Percentiles rank a stretch among this genome's conserved stretches.
Evolutionary conservation across 352 stramenopile genomes (phyloP).

Genomic region (Globisporangium echinulatum): DNA sequence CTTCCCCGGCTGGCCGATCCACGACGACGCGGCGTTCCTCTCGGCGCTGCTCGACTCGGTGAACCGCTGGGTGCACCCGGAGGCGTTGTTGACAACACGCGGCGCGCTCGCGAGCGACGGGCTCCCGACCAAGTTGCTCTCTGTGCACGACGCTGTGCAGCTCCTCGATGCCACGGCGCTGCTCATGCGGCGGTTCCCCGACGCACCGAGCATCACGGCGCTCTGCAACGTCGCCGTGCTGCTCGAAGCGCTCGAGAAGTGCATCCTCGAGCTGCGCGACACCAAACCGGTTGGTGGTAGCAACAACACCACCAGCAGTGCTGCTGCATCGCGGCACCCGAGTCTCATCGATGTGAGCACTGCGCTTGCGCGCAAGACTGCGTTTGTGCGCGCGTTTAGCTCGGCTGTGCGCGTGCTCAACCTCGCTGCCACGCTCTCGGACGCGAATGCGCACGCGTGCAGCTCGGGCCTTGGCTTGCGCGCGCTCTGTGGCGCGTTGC

Average conservation of each 20-base stretch:
- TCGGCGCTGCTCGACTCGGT: conserved; percentile 69
- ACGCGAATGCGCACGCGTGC: conserved; percentile 70
- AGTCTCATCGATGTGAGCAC: conserved; percentile 50
- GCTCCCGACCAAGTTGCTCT: conserved; percentile 56
- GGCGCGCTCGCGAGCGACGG: conserved; percentile 33
- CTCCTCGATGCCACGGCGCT: conserved; percentile 65
- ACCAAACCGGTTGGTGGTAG: conserved; percentile 14
- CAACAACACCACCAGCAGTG: too few species aligned
- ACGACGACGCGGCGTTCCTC: conserved; percentile 74
- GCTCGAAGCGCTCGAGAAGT: conserved; percentile 72
- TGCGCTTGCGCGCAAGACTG: conserved; percentile 48
- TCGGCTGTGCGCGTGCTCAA: conserved; percentile 78
- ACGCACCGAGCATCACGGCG: conserved; percentile 51
- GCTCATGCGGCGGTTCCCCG: conserved; percentile 66
- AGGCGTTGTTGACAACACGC: conserved; percentile 29
- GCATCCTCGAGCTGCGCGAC: conserved; percentile 68
- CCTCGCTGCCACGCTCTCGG: conserved; percentile 59
- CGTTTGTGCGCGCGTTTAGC: conserved; percentile 60
- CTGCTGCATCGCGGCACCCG: conserved; percentile 18
- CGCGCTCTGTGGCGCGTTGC: conserved; percentile 65
- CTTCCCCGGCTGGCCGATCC: conserved; percentile 87
- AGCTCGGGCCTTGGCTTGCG: conserved; percentile 67
- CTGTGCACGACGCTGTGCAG: conserved; percentile 64
- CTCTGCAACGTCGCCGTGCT: conserved; percentile 64
- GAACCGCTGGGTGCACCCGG: conserved; percentile 70